Evolutionary conservation across 306 rosid genomes (phyloP).

Genomic region (Lithocarpus polystachyus): DNA sequence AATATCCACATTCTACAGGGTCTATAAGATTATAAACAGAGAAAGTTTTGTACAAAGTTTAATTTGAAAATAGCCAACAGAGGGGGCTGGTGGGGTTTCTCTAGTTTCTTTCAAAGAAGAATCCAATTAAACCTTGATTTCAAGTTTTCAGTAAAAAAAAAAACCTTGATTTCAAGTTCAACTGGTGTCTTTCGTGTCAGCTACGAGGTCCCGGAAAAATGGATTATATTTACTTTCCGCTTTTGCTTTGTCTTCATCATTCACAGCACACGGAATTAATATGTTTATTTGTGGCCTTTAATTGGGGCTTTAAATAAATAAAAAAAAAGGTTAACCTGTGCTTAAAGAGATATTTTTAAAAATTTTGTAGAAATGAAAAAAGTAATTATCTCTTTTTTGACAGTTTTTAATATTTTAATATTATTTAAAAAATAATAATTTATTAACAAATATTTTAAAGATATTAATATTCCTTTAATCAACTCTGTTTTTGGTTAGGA

Average conservation of each 20-base stretch:
- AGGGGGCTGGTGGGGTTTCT: slow-evolving; percentile 1
- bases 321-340: too few relatives aligned
- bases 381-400: too few relatives aligned
- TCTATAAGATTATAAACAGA: slow-evolving; percentile 14
- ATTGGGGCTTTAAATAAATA: too few relatives aligned
- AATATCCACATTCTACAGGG: slow-evolving; percentile 27
- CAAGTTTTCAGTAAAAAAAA: too few relatives aligned
- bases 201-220: not conserved
- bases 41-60: slow-evolving; percentile 5
- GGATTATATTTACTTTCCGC: slow-evolving; percentile 2
- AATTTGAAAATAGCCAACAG: not conserved
- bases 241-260: not conserved
- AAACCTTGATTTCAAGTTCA: not conserved
- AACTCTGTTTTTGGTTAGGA: too few relatives aligned
- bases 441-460: too few relatives aligned
- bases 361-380: too few relatives aligned
- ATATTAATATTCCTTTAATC: too few relatives aligned
- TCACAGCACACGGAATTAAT: not conserved
- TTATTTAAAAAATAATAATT: too few relatives aligned
- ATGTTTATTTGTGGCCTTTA: not conserved
- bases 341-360: too few relatives aligned
- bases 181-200: slow-evolving; percentile 9
- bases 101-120: not conserved
- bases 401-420: too few relatives aligned
- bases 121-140: not conserved